These are phyloP conservation scores for Gliomastix tumulicola DNA, from an alignment of 2,329 filamentous ascomycete species.

Conservation along the genomic window DNA sequence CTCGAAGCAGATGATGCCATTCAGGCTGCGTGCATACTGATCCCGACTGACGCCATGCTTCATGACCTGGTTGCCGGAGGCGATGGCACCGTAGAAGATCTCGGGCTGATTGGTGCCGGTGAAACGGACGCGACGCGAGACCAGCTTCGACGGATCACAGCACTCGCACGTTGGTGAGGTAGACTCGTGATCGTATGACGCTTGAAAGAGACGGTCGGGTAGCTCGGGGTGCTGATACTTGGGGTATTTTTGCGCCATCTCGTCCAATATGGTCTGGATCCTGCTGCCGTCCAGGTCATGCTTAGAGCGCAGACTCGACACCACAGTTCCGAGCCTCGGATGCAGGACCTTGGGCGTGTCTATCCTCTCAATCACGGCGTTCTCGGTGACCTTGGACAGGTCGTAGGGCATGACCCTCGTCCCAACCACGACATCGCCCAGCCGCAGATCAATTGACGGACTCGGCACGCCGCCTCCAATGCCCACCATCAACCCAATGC, in stretches of 20 bases:
- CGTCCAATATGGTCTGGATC: not conserved
- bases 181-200: not conserved
- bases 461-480: conserved; percentile 13
- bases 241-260: not conserved
- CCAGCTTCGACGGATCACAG: conserved; percentile 4
- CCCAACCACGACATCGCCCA: conserved; percentile 15
- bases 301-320: not conserved
- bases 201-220: conserved; percentile 2
- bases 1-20: conserved; percentile 15
- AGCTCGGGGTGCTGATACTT: not conserved
- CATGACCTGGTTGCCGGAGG: conserved; percentile 9
- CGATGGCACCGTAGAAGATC: conserved; percentile 9
- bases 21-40: conserved; percentile 2
- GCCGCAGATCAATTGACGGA: conserved; percentile 3
- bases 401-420: conserved; percentile 13
- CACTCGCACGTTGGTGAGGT: not conserved
- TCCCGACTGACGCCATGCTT: conserved; percentile 15
- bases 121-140: conserved; percentile 1
- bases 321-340: conserved; percentile 4
- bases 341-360: not conserved
- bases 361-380: not conserved
- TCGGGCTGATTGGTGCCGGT: not conserved
- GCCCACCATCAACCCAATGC: conserved; percentile 12
- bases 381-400: conserved; percentile 9
- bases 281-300: not conserved